Evolutionary conservation across 192 early-diverging fungal species (phyloP).

Genomic region (Powellomyces hirtus): DNA sequence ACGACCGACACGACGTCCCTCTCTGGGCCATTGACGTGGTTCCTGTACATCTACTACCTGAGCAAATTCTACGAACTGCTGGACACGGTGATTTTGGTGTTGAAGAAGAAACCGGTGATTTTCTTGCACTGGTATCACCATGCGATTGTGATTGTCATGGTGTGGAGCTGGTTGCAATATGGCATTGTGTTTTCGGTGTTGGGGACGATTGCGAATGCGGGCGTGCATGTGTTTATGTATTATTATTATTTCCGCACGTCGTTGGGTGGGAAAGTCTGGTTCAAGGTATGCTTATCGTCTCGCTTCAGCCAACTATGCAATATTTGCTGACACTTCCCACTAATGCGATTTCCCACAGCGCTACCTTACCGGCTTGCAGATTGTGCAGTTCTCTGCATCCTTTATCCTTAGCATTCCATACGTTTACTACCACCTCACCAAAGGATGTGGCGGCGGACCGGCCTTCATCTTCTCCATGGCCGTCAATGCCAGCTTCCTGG

Average conservation of each 20-base stretch:
- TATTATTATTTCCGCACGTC: slow-evolving; percentile 47
- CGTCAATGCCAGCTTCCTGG: slow-evolving; percentile 42
- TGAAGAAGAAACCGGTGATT: slow-evolving; percentile 55
- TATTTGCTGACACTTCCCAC: neutral
- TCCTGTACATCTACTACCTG: slow-evolving; percentile 50
- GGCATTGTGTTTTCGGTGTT: slow-evolving; percentile 34
- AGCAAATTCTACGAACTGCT: slow-evolving; percentile 48
- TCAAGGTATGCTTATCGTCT: slow-evolving; percentile 38
- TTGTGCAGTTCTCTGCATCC: slow-evolving; percentile 46
- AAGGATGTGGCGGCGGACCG: slow-evolving; percentile 28
- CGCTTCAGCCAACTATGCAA: too few relatives aligned
- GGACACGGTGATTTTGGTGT: slow-evolving; percentile 50
- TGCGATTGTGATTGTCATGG: slow-evolving; percentile 53
- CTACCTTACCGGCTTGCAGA: slow-evolving; percentile 26
- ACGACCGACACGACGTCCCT: slow-evolving; percentile 19
- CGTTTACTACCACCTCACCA: slow-evolving; percentile 42
- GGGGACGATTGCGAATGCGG: slow-evolving; percentile 47
- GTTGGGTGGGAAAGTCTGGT: slow-evolving; percentile 45
- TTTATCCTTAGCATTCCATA: slow-evolving; percentile 43
- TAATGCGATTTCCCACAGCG: neutral
- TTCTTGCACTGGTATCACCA: slow-evolving; percentile 59
- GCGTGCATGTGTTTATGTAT: slow-evolving; percentile 54
- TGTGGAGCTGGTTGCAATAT: slow-evolving; percentile 48
- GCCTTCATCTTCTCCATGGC: slow-evolving; percentile 43
- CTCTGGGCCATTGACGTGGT: slow-evolving; percentile 32